A percentile compares a stretch with the other conserved stretches of the same genome.
phyloP scores from a whole-genome alignment of 2,329 filamentous ascomycete genomes.

The Mycosphaerella sp. region DNA sequence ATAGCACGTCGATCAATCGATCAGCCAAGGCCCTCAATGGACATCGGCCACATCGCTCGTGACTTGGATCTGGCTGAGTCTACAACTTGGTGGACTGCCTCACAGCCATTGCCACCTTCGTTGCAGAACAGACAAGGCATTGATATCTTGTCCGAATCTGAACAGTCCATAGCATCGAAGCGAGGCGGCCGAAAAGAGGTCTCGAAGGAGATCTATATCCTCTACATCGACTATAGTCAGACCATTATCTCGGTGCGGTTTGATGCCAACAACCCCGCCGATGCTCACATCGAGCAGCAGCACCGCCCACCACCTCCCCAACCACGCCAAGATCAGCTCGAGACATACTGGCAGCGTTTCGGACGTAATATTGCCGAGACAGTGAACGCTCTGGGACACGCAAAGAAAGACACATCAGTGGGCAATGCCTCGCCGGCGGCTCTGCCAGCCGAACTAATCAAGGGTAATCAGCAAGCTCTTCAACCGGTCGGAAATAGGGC shows the following conservation, averaged over 20 bases:
- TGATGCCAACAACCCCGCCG: conserved; percentile 65
- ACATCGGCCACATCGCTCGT: conserved; percentile 77
- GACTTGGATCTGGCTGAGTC: conserved; percentile 72
- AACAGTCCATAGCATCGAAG: conserved; percentile 66
- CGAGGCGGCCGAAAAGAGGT: conserved; percentile 65
- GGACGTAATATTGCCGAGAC: conserved; percentile 71
- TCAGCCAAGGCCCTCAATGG: conserved; percentile 61
- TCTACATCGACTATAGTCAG: conserved; percentile 95
- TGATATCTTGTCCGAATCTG: conserved; percentile 75
- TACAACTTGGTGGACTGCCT: conserved; percentile 81
- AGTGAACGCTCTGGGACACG: conserved; percentile 56
- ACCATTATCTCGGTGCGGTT: conserved; percentile 78
- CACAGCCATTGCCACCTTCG: conserved; percentile 70
- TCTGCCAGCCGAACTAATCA: conserved; percentile 71
- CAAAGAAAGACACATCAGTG: conserved; percentile 72
- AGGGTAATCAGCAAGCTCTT: conserved; percentile 61
- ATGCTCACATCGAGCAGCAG: conserved; percentile 72
- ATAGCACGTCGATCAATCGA: conserved; percentile 64
- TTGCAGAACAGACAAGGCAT: conserved; percentile 69
- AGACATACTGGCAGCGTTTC: conserved; percentile 74
- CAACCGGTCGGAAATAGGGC: conserved; percentile 78
- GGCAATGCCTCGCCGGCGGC: conserved; percentile 76
- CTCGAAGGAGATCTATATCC: conserved; percentile 75
- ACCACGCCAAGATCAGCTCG: conserved; percentile 87
- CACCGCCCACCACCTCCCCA: conserved; percentile 77